Evolutionary conservation across 73 alveolate species (phyloP).

Genomic region (Paramecium sexaurelia): DNA sequence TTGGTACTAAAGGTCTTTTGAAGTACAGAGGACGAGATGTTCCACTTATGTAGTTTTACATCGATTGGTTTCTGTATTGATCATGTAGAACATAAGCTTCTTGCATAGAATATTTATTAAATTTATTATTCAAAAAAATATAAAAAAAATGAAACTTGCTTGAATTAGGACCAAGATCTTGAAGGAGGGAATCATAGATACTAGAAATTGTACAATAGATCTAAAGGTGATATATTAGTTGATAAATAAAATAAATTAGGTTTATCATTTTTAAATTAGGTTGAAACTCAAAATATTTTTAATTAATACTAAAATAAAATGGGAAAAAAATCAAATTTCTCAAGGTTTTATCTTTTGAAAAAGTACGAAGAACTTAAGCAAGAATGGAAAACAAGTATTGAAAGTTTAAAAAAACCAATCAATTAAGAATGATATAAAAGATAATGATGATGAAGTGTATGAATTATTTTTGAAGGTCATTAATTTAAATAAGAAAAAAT

Average conservation of each 20-base stretch:
- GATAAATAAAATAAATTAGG: background rate
- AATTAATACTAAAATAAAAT: no score
- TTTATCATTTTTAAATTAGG: no score
- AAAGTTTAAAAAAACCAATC: no score
- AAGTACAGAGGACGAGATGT: slow-evolving; percentile 67
- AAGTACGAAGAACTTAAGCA: no score
- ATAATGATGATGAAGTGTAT: no score
- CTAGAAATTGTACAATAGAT: slow-evolving; percentile 58
- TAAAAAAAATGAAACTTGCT: slow-evolving; percentile 49
- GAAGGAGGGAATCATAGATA: slow-evolving; percentile 57
- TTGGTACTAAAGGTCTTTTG: slow-evolving; percentile 74
- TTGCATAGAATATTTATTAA: background rate
- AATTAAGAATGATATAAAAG: no score
- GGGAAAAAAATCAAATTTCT: no score
- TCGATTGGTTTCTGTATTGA: slow-evolving; percentile 21
- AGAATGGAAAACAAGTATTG: no score
- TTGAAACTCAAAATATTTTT: no score
- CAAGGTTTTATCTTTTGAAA: no score
- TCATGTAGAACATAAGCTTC: slow-evolving; percentile 39
- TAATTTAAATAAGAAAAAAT: no score
- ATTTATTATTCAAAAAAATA: background rate
- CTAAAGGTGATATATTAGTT: background rate
- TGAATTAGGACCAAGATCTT: slow-evolving; percentile 64
- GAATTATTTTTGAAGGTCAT: no score
- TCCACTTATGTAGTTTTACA: slow-evolving; percentile 33